Evolutionary conservation across 805 yeast species (phyloP), one percentile per base, ranked within the genome.

Genomic region (Debaryomyces tyrocola): DNA sequence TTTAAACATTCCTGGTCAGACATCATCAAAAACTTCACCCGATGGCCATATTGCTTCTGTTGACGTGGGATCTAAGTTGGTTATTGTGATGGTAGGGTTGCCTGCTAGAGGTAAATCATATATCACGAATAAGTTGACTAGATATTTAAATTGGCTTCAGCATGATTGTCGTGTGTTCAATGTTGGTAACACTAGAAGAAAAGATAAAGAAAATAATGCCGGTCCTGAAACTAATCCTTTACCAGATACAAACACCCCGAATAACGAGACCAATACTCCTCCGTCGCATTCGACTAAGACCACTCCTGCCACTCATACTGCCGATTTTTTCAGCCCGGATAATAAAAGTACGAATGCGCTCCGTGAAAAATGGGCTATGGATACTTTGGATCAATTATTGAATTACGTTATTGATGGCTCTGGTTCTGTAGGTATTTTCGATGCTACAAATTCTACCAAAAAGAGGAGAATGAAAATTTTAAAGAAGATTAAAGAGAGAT

Each of bases 41-140:
- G 92, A 88, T 61, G 89, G 89, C 4, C 70, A 73, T 28, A 80
- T 82, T 29, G 81, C 83, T 1, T 72, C 78, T 20, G 75, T 56
- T 54, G 97, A 90, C 59, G 83, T 87, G 4, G 92, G 90, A 1
- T 82, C 90, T 11, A 87, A 90, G 60, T 75, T 92, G 44, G 96
- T 92, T 12, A 89, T 92, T 48, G 95, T 94, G 15, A 92, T 92
- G 98, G 97, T 92, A 12, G 99, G 99, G 0, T 67, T 86, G 29
- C 98, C 98, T 0, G 97, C 97, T 0, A 75, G 97, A 45, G 99
- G 99, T 3, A 92, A 92, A 64, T 87, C 96, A 1, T 94, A 91
- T 63, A 83, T 92, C 51, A 90, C 97, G 43, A 92, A 90, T 66
- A 92, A 94, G 62, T 74, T 92, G 40, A 87, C 95, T 1, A 71